Base-by-base conservation (phyloP, 2,329 filamentous ascomycete genomes). In the Fusarium chlamydosporum region DNA sequence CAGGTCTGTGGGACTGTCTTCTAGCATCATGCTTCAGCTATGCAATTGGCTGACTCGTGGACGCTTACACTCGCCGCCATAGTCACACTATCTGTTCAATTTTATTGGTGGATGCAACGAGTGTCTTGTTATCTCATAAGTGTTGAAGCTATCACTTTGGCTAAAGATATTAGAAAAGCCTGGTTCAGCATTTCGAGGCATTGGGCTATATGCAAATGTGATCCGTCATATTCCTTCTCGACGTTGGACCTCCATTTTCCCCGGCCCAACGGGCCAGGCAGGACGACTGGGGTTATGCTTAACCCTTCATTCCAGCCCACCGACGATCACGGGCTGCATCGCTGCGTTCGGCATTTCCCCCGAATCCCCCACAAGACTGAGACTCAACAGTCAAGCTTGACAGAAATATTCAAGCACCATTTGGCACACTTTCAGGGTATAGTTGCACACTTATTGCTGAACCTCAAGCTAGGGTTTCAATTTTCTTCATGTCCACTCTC, bases 261-360 rank as follows among this genome's bases (percentile, higher is more conserved):
- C 15, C 13, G 29, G 47, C 34, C 34, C 34, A 40, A 20, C n/a
- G 29, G 29, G 29, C 29, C 29, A 9, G 35, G 34, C 29, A 9
- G 35, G 34, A n/a, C 23, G 23, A 51, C 34, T 20, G 47, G 37
- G 47, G 37, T 51, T 51, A 51, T 27, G 47, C 47, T 27, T 51
- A 51, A 40, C 20, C 26, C 4, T 40, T 12, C 47, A 51, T 40
- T 51, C 47, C 47, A 38, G 12, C 27, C n/a, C 18, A 13, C 33
- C 16, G 33, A 18, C 34, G 47, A 51, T 51, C 23, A 51, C 26
- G 16, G 20, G 42, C 38, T 41, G 20, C 38, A 41, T 16, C 15
- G 23, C 15, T 16, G 38, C 13, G 12, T 26, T 16, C 20, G 42
- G 26, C 16, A 26, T 11, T 45, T 45, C 33, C 42, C 29, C 42